Percentiles rank a stretch among this genome's conserved stretches.
Evolutionary conservation across 345 rosid species (phyloP).

Genomic region (Excoecaria cochinchinensis): DNA sequence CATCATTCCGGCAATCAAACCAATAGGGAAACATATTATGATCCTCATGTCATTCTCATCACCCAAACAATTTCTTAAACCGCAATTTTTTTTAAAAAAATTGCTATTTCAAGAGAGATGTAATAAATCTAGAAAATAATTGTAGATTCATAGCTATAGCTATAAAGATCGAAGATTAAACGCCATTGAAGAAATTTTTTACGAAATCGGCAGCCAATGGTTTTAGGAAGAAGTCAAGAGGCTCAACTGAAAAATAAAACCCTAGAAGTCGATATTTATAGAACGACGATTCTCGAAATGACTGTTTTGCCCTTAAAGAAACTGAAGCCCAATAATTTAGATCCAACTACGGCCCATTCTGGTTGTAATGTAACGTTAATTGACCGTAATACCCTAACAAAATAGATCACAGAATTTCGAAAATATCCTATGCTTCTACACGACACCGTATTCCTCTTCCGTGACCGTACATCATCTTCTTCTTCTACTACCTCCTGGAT

Average conservation of each 20-base stretch:
- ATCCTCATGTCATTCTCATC: slow-evolving; percentile 41
- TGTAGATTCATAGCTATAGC: background rate
- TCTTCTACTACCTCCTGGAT: background rate
- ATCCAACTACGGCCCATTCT: background rate
- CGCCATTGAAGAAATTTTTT: background rate
- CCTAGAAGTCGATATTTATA: background rate
- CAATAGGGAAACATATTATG: slow-evolving; percentile 39
- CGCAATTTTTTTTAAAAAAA: background rate
- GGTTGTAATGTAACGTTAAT: background rate
- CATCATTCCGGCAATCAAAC: slow-evolving; percentile 59
- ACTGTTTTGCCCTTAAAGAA: background rate
- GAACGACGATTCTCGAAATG: background rate
- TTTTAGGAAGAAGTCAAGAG: background rate
- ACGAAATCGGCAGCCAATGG: no score
- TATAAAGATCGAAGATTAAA: background rate
- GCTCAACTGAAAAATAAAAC: background rate
- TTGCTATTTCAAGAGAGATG: background rate
- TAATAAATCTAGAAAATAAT: background rate
- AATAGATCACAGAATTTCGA: background rate
- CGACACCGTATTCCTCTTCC: background rate
- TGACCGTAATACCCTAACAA: background rate
- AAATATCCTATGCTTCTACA: background rate
- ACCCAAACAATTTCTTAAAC: background rate
- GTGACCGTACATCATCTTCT: background rate
- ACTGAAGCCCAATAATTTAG: background rate